Percentiles rank a stretch among this genome's conserved stretches.
Conservation (phyloP, 139 green algal species). For the Coccomyxa sp. region DNA sequence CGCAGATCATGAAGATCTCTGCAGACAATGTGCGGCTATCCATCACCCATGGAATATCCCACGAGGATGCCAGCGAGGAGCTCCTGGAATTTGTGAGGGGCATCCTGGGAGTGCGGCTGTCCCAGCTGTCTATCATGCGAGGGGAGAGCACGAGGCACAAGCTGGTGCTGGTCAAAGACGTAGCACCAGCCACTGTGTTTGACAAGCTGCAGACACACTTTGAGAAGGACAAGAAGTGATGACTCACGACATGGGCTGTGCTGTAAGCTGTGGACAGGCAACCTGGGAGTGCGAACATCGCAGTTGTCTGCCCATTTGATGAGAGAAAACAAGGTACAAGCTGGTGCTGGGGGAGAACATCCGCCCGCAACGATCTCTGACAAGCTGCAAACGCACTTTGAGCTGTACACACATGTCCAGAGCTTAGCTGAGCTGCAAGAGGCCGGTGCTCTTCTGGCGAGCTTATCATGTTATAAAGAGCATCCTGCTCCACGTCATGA, state of each 20-base stretch:
- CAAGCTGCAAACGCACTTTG: too few relatives aligned
- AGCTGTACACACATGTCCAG: too few relatives aligned
- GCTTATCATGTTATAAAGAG: too few relatives aligned
- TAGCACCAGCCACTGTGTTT: slow-evolving; percentile 26
- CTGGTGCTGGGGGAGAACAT: too few relatives aligned
- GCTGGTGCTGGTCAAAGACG: slow-evolving; percentile 26
- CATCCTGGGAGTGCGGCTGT: slow-evolving; percentile 37
- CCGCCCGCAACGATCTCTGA: too few relatives aligned
- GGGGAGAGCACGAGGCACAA: slow-evolving; percentile 46
- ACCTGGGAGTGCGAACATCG: too few relatives aligned
- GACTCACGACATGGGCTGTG: too few relatives aligned
- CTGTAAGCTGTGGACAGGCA: slow-evolving; percentile 4
- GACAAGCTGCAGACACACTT: slow-evolving; percentile 17
- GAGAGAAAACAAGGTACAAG: too few relatives aligned
- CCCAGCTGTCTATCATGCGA: slow-evolving; percentile 40
- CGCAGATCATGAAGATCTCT: slow-evolving; percentile 51
- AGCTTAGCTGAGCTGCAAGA: too few relatives aligned
- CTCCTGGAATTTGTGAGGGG: slow-evolving; percentile 34
- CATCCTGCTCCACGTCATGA: too few relatives aligned
- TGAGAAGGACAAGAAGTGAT: background rate
- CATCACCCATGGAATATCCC: slow-evolving; percentile 39
- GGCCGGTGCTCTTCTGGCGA: too few relatives aligned
- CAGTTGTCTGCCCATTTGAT: too few relatives aligned
- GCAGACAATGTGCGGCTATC: slow-evolving; percentile 71
- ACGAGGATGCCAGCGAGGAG: background rate